phyloP scores from a whole-genome alignment of 2,329 filamentous ascomycete species.

The Ceratocystis alfenasii region DNA sequence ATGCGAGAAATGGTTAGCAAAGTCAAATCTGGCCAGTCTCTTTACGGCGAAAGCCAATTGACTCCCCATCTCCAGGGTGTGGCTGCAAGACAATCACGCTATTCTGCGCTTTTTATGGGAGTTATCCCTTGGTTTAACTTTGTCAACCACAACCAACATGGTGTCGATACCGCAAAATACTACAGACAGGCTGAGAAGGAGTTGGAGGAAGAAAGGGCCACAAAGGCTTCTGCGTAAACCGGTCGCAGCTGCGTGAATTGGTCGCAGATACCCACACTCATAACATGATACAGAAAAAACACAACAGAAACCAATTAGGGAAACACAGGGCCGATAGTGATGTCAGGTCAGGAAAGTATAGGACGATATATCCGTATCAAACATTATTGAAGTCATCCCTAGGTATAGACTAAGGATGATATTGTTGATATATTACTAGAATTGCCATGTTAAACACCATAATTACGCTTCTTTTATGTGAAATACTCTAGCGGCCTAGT shows the following conservation, averaged over 20 bases:
- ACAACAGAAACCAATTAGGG: conserved; percentile 10
- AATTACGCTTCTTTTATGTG: too few species aligned
- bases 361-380: not conserved
- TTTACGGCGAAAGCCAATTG: conserved; percentile 71
- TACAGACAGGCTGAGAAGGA: conserved; percentile 91
- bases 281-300: conserved; percentile 4
- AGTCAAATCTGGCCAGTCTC: conserved; percentile 79
- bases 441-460: too few species aligned
- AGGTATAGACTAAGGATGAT: too few species aligned
- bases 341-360: not conserved
- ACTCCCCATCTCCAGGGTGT: conserved; percentile 89
- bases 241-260: conserved; percentile 9
- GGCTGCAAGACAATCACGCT: conserved; percentile 82
- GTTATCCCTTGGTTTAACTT: conserved; percentile 96
- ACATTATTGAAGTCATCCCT: not conserved
- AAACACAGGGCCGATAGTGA: not conserved
- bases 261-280: not conserved
- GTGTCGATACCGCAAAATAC: conserved; percentile 97
- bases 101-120: conserved; percentile 71
- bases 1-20: conserved; percentile 97
- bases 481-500: too few species aligned
- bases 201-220: conserved; percentile 58
- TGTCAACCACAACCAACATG: conserved; percentile 91
- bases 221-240: conserved; percentile 19
- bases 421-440: too few species aligned